These are phyloP conservation scores for Alternaria alternata DNA, from an alignment of 2,329 filamentous ascomycete genomes.

Conservation along the genomic window DNA sequence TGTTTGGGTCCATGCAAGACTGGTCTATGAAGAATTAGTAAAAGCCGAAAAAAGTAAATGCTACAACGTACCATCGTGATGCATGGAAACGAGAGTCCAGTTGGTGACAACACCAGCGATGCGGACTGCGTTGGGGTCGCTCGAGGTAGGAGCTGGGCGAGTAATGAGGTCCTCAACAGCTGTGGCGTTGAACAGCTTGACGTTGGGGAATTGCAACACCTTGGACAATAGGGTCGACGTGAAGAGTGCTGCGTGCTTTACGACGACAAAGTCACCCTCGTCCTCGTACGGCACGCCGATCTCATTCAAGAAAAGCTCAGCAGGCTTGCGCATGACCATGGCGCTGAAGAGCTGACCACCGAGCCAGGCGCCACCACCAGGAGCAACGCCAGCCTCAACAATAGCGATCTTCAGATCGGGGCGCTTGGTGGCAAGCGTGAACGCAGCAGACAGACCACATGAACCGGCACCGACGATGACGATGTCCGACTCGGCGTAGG, in stretches of 20 bases:
- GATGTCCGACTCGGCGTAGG: slow-evolving; percentile 89
- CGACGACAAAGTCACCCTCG: slow-evolving; percentile 86
- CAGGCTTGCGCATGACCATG: slow-evolving; percentile 95
- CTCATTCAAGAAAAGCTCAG: slow-evolving; percentile 82
- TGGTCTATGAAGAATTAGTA: slow-evolving; percentile 69
- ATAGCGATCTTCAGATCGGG: slow-evolving; percentile 93
- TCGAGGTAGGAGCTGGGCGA: slow-evolving; percentile 60
- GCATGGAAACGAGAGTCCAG: slow-evolving; percentile 88
- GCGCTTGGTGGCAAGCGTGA: slow-evolving; percentile 81
- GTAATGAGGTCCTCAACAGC: slow-evolving; percentile 93
- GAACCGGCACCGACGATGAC: slow-evolving; percentile 92
- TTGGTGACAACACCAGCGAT: slow-evolving; percentile 93
- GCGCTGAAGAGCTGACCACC: slow-evolving; percentile 93
- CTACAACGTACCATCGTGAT: slow-evolving; percentile 33
- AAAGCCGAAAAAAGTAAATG: not conserved
- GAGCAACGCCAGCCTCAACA: slow-evolving; percentile 85
- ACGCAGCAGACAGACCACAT: slow-evolving; percentile 85
- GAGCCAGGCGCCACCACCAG: slow-evolving; percentile 87
- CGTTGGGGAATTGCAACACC: slow-evolving; percentile 84
- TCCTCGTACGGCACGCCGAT: slow-evolving; percentile 87
- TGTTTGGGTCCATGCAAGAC: slow-evolving; percentile 97
- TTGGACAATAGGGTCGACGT: slow-evolving; percentile 85
- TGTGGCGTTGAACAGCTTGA: slow-evolving; percentile 97
- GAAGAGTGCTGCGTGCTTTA: slow-evolving; percentile 93
- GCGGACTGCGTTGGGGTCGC: slow-evolving; percentile 64